Percentiles rank a stretch among this genome's conserved stretches.
Conservation (phyloP, 345 rosid species). For the Hypericum perforatum region DNA sequence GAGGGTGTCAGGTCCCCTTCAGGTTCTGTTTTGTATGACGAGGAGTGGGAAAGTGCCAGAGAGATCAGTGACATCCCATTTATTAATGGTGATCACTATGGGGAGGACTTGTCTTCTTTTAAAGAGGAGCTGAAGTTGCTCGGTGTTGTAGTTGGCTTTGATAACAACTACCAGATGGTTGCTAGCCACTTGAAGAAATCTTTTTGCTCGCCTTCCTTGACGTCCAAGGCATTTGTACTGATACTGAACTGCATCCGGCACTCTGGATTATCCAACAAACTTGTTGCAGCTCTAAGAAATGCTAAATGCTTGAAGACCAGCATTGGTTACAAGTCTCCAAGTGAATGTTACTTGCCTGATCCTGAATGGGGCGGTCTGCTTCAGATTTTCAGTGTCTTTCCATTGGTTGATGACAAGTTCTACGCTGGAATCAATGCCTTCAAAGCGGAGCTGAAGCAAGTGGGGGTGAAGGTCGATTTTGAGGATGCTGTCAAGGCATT, state of each 20-base stretch:
- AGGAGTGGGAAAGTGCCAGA: slow-evolving; percentile 42
- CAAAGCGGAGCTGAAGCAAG: too few relatives aligned
- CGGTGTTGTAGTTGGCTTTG: slow-evolving; percentile 39
- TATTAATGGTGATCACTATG: slow-evolving; percentile 33
- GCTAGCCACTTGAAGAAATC: slow-evolving; percentile 29
- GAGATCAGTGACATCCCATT: slow-evolving; percentile 49
- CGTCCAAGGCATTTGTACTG: slow-evolving; percentile 38
- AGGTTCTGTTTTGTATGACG: slow-evolving; percentile 39
- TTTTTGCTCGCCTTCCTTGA: slow-evolving; percentile 7
- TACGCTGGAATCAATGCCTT: too few relatives aligned
- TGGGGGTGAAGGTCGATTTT: too few relatives aligned
- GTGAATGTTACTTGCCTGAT: too few relatives aligned
- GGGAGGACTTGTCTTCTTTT: slow-evolving; percentile 24
- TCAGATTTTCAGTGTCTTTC: too few relatives aligned
- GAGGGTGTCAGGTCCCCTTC: slow-evolving; percentile 37
- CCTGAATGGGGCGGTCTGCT: too few relatives aligned
- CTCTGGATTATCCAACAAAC: neutral
- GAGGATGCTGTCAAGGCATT: too few relatives aligned
- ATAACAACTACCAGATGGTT: slow-evolving; percentile 23
- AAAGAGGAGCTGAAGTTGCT: slow-evolving; percentile 44
- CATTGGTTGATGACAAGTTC: too few relatives aligned
- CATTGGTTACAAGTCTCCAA: too few relatives aligned
- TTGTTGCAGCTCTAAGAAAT: too few relatives aligned
- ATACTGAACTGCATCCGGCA: slow-evolving; percentile 29
- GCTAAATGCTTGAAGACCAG: too few relatives aligned